These are phyloP conservation scores for Oryza rufipogon DNA, from an alignment of 176 grass and related monocot species.

Conservation along the genomic window DNA sequence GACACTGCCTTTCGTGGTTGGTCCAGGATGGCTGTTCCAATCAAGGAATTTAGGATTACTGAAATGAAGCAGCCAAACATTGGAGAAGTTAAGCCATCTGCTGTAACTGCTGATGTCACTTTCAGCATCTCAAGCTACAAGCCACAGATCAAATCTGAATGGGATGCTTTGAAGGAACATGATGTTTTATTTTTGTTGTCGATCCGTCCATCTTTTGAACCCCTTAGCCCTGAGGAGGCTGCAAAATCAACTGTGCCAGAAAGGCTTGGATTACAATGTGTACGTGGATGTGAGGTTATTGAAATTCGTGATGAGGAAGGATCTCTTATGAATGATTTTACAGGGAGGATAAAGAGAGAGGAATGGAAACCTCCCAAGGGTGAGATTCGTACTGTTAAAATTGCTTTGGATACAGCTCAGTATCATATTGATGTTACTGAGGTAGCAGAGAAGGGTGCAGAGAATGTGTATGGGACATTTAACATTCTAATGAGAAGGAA, in stretches of 20 bases:
- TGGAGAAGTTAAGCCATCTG: constrained; percentile 92
- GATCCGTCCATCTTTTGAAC: constrained; percentile 91
- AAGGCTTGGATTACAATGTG: constrained; percentile 91
- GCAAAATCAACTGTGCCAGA: constrained; percentile 92
- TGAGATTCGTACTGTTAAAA: constrained; percentile 84
- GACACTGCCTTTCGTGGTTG: constrained; percentile 94
- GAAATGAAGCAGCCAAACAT: constrained; percentile 96
- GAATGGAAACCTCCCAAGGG: constrained; percentile 98
- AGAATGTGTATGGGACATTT: constrained; percentile 91
- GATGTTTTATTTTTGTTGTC: constrained; percentile 96
- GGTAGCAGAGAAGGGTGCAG: constrained; percentile 73
- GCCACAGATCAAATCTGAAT: constrained; percentile 90
- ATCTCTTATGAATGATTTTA: constrained; percentile 97
- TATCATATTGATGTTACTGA: constrained; percentile 87
- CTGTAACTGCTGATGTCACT: constrained; percentile 84
- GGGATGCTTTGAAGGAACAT: constrained; percentile 92
- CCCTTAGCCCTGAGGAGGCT: constrained; percentile 84
- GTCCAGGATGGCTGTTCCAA: constrained; percentile 98
- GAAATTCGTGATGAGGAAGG: constrained; percentile 92
- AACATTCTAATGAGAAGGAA: constrained; percentile 98
- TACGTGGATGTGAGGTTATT: constrained; percentile 95
- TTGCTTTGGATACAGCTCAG: constrained; percentile 92
- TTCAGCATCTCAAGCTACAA: constrained; percentile 87
- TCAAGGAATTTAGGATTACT: constrained; percentile 85
- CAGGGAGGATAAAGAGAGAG: constrained; percentile 93